These are phyloP conservation scores for Zangia roseola DNA, from an alignment of 768 basidiomycete genomes.

Conservation along the genomic window DNA sequence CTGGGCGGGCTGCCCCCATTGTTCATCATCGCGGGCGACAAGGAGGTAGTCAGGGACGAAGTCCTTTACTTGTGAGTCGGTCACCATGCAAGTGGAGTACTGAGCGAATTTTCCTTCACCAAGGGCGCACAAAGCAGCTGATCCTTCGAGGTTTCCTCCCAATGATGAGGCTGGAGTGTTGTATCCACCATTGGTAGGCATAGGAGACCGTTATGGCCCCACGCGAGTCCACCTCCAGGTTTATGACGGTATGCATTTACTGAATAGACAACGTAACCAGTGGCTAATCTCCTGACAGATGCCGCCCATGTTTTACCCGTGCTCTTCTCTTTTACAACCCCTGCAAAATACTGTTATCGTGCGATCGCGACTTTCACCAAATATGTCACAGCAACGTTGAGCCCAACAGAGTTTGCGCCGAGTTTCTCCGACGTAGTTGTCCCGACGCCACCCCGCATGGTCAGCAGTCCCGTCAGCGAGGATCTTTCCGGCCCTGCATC, in stretches of 20 bases:
- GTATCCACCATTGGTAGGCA: constrained; percentile 56
- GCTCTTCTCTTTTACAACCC: constrained; percentile 72
- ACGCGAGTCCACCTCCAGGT: constrained; percentile 91
- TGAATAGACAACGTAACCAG: constrained; percentile 18
- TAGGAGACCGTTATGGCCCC: constrained; percentile 51
- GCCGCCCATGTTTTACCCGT: constrained; percentile 72
- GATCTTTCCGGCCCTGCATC: neutral
- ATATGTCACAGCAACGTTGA: constrained; percentile 53
- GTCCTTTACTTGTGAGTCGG: constrained; percentile 74
- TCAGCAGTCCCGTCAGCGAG: constrained; percentile 5
- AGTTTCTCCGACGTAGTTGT: constrained; percentile 11
- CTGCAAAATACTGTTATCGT: constrained; percentile 78
- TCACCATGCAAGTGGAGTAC: neutral
- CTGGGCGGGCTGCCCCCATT: constrained; percentile 91
- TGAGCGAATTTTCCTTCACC: neutral
- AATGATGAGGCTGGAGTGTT: constrained; percentile 44
- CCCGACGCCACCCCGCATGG: neutral
- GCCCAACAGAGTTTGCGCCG: constrained; percentile 9
- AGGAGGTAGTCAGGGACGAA: constrained; percentile 91
- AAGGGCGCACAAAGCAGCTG: constrained; percentile 89
- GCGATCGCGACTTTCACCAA: constrained; percentile 72
- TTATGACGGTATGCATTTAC: constrained; percentile 64
- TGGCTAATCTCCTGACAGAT: constrained; percentile 39
- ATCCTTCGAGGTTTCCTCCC: constrained; percentile 67
- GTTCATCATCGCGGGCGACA: constrained; percentile 80